Percentiles rank a stretch among this genome's conserved stretches.
phyloP scores from a whole-genome alignment of 1,284 basidiomycete species.

The Entoloma clypeatum region DNA sequence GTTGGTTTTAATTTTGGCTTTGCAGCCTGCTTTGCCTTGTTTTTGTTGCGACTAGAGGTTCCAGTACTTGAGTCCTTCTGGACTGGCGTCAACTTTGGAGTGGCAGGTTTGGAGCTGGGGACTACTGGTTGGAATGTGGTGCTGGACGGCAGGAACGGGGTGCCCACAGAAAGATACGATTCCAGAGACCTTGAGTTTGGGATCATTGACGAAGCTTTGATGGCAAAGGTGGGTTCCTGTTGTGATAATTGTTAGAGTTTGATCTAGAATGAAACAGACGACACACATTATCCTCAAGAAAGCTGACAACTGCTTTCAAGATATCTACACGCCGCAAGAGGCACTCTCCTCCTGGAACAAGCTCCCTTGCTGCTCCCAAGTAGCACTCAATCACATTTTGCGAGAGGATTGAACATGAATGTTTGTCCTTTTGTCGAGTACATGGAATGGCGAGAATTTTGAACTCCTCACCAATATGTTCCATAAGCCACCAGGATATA shows the following conservation, averaged over 20 bases:
- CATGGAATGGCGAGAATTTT: background rate
- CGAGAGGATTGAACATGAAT: constrained; percentile 6
- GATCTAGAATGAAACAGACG: too few species aligned
- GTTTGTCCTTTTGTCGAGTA: constrained; percentile 1
- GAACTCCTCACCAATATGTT: background rate
- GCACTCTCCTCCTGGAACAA: constrained; percentile 2
- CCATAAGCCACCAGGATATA: constrained; percentile 22
- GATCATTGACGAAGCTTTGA: background rate
- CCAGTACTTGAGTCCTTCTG: background rate
- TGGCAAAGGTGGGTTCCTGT: background rate
- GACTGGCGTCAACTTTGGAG: background rate
- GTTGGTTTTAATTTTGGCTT: too few species aligned
- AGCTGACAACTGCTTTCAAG: background rate
- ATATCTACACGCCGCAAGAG: background rate
- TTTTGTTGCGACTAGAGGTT: background rate
- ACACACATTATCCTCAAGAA: too few species aligned
- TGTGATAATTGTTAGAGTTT: too few species aligned
- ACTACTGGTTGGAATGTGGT: background rate
- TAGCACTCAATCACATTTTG: constrained; percentile 1
- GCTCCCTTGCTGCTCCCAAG: background rate
- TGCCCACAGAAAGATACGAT: background rate
- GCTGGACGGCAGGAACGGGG: background rate
- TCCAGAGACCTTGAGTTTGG: background rate
- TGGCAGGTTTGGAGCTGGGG: background rate
- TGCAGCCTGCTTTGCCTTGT: background rate